A percentile compares a stretch with the other conserved stretches of the same genome.
These are phyloP conservation scores for Ulota crispa DNA, from an alignment of 225 moss, liverwort and hornwort species.

Conservation along the genomic window DNA sequence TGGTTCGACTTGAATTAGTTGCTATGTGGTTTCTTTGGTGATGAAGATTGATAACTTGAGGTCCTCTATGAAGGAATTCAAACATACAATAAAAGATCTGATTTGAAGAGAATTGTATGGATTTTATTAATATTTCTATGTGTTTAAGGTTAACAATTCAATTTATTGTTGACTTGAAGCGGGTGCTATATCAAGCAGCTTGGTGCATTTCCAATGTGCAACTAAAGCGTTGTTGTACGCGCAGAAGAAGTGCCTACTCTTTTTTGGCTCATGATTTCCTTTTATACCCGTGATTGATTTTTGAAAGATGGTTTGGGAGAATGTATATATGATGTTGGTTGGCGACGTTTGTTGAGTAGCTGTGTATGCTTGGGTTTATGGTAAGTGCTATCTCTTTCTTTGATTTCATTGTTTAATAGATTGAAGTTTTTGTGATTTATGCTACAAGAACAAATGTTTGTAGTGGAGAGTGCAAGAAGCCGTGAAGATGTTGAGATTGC, in stretches of 20 bases:
- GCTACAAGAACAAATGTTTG: too few relatives aligned
- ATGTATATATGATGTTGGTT: too few relatives aligned
- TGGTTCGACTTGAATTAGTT: not conserved
- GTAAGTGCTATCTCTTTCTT: too few relatives aligned
- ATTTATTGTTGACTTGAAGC: not conserved
- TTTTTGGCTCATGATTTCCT: not conserved
- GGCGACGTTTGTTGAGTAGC: too few relatives aligned
- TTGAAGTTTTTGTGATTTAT: too few relatives aligned
- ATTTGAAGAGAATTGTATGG: slow-evolving; percentile 20
- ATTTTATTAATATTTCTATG: accelerated
- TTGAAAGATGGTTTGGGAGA: too few relatives aligned
- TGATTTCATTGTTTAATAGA: too few relatives aligned
- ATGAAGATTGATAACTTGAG: slow-evolving; percentile 48
- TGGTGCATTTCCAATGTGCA: not conserved
- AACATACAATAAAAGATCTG: slow-evolving; percentile 52
- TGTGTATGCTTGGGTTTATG: too few relatives aligned
- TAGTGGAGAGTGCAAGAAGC: too few relatives aligned
- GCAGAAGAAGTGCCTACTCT: not conserved
- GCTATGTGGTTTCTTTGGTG: slow-evolving; percentile 18
- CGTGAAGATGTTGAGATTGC: too few relatives aligned
- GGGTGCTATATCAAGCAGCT: slow-evolving; percentile 17
- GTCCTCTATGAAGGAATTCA: slow-evolving; percentile 46
- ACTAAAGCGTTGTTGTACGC: not conserved
- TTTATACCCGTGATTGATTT: too few relatives aligned
- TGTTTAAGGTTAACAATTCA: too few relatives aligned